These are phyloP conservation scores for Solanum gandarillasii DNA, from an alignment of 257 asterid genomes.

Conservation along the genomic window DNA sequence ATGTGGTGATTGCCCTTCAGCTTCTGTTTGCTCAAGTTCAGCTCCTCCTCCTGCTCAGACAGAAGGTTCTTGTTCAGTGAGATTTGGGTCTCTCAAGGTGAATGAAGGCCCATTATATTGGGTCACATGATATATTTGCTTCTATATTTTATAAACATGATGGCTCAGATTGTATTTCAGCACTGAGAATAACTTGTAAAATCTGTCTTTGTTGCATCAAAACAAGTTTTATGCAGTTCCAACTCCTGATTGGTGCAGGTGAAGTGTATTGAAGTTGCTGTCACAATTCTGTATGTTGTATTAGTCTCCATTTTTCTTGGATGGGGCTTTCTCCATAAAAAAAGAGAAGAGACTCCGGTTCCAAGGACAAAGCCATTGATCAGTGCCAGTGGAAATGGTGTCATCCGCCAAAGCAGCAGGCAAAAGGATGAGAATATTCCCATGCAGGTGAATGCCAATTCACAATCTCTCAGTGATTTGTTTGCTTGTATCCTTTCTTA, in stretches of 20 bases:
- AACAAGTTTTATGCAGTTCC: neutral
- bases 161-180: neutral
- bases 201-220: neutral
- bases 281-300: conserved; percentile 56
- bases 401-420: conserved; percentile 62
- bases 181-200: neutral
- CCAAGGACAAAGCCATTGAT: conserved; percentile 62
- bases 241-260: conserved; percentile 50
- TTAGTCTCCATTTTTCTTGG: conserved; percentile 74
- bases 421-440: conserved; percentile 81
- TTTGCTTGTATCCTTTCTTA: neutral
- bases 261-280: conserved; percentile 80
- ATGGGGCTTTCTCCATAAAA: conserved; percentile 78
- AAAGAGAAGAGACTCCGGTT: conserved; percentile 37
- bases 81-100: conserved; percentile 79
- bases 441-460: conserved; percentile 60
- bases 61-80: conserved; percentile 71
- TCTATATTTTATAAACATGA: neutral
- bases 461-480: neutral
- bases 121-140: neutral
- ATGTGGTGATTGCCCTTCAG: conserved; percentile 94
- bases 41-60: conserved; percentile 49
- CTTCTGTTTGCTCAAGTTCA: conserved; percentile 62
- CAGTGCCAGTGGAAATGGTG: conserved; percentile 56
- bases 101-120: conserved; percentile 12